Conservation (phyloP, 2,329 filamentous ascomycete genomes). For the Colletotrichum spaethianum region DNA sequence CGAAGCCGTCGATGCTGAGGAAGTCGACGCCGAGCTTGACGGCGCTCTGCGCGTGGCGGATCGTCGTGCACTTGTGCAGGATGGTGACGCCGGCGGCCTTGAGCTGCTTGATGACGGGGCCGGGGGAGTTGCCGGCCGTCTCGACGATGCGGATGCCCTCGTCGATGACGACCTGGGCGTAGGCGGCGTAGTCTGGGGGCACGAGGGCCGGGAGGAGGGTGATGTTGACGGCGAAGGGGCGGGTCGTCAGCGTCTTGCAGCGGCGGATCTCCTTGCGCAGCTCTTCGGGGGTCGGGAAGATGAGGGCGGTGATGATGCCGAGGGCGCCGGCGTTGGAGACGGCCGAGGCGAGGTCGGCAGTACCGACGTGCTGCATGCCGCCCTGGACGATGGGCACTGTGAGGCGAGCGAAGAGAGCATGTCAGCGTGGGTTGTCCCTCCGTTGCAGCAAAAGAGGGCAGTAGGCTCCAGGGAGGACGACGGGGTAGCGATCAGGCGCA, state of each 20-base stretch:
- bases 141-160: conserved; percentile 94
- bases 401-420: conserved; percentile 4
- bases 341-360: conserved; percentile 82
- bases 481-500: conserved; percentile 12
- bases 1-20: conserved; percentile 96
- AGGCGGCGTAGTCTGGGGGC: conserved; percentile 92
- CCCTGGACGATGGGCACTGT: conserved; percentile 86
- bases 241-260: conserved; percentile 83
- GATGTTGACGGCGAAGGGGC: conserved; percentile 93
- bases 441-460: background rate
- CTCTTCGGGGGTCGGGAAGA: conserved; percentile 91
- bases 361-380: conserved; percentile 90
- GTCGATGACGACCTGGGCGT: conserved; percentile 92
- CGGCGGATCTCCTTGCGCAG: conserved; percentile 93
- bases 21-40: conserved; percentile 97
- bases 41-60: conserved; percentile 91
- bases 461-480: background rate
- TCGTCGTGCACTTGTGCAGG: conserved; percentile 97
- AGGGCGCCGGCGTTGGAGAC: conserved; percentile 87
- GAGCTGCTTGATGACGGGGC: conserved; percentile 89
- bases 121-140: conserved; percentile 90
- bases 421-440: conserved; percentile 20
- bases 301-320: conserved; percentile 88
- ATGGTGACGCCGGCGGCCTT: conserved; percentile 85
- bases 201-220: conserved; percentile 92